Percentiles rank a stretch among this genome's conserved stretches.
Evolutionary conservation across 2,329 filamentous ascomycete genomes (phyloP).

Genomic region (Huntiella abstrusa): DNA sequence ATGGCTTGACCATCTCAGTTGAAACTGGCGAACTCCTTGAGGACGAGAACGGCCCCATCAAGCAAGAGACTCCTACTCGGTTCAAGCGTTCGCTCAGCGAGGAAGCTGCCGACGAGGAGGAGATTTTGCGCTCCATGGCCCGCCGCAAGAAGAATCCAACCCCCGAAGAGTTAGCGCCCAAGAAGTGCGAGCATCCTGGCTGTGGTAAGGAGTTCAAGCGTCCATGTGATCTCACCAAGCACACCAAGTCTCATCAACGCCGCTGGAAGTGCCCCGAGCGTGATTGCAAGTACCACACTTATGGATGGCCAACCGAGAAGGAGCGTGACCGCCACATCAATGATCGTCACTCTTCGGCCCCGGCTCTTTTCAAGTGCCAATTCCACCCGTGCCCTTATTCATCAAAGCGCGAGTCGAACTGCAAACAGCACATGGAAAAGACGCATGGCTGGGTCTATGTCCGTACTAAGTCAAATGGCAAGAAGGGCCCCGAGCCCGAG

Average conservation of each 20-base stretch:
- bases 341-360: conserved; percentile 75
- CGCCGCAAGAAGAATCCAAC: conserved; percentile 84
- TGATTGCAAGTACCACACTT: conserved; percentile 74
- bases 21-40: conserved; percentile 49
- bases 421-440: conserved; percentile 98
- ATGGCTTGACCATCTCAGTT: conserved; percentile 63
- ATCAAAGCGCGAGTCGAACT: conserved; percentile 90
- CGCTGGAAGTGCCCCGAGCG: conserved; percentile 79
- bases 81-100: conserved; percentile 51
- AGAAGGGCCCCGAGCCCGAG: conserved; percentile 22
- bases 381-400: conserved; percentile 78
- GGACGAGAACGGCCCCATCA: conserved; percentile 20
- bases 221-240: conserved; percentile 93
- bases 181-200: conserved; percentile 53
- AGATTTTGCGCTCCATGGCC: conserved; percentile 81
- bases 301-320: conserved; percentile 94
- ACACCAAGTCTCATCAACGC: conserved; percentile 92
- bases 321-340: conserved; percentile 91
- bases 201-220: conserved; percentile 91
- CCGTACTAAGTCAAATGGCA: conserved; percentile 81
- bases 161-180: conserved; percentile 62
- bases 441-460: conserved; percentile 81
- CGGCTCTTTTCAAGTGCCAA: conserved; percentile 65
- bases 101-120: conserved; percentile 59
- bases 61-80: conserved; percentile 26